These are phyloP conservation scores for Carallia brachiata DNA, from an alignment of 345 rosid species.

Conservation along the genomic window DNA sequence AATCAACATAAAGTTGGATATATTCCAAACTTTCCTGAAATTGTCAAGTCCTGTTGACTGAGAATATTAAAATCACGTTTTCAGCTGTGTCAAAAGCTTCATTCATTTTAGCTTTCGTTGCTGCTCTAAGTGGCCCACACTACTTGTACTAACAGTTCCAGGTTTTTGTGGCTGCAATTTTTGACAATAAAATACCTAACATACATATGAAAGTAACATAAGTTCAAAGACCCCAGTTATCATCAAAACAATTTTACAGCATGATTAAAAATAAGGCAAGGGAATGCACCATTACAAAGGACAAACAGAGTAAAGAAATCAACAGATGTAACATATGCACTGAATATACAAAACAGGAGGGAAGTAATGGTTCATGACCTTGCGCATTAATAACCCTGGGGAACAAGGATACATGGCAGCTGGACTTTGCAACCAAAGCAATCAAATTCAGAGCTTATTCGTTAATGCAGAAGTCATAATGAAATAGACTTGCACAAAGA, in stretches of 20 bases:
- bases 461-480: not conserved
- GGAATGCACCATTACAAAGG: constrained; percentile 13
- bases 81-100: constrained; percentile 92
- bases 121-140: constrained; percentile 99
- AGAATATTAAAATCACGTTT: constrained; percentile 88
- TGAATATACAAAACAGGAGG: not conserved
- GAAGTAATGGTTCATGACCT: not conserved
- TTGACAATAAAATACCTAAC: constrained; percentile 95
- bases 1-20: constrained; percentile 15
- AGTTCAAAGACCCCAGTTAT: constrained; percentile 12
- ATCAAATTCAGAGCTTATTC: not conserved
- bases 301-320: not conserved
- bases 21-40: constrained; percentile 67
- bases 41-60: constrained; percentile 89
- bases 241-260: constrained; percentile 11
- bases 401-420: not conserved
- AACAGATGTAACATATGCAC: not conserved
- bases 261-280: constrained; percentile 10
- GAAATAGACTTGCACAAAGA: not conserved
- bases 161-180: constrained; percentile 92
- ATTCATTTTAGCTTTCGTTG: constrained; percentile 90
- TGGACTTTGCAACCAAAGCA: not conserved
- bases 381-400: not conserved
- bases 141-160: constrained; percentile 96
- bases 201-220: constrained; percentile 22